These are phyloP conservation scores for Digitaria exilis DNA, from an alignment of 202 grass and related monocot genomes.

Conservation along the genomic window DNA sequence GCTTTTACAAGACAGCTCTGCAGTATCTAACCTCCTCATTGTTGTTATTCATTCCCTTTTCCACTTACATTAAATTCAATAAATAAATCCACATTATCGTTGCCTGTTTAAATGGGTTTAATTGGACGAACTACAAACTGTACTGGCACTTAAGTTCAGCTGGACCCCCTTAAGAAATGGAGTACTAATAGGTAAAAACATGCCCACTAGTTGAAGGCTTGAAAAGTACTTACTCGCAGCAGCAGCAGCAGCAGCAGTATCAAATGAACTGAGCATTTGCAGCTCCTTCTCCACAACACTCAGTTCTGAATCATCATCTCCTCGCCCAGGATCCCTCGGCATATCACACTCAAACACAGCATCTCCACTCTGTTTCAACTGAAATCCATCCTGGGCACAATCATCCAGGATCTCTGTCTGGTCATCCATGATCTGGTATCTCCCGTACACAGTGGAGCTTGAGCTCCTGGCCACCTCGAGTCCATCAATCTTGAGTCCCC, in stretches of 20 bases:
- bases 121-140: constrained; percentile 2
- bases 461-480: constrained; percentile 40
- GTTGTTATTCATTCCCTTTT: constrained; percentile 2
- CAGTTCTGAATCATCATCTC: constrained; percentile 45
- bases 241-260: constrained; percentile 30
- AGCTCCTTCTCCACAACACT: constrained; percentile 67
- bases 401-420: constrained; percentile 83
- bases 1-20: constrained; percentile 12
- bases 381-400: constrained; percentile 46
- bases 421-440: constrained; percentile 94
- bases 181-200: neutral
- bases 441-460: constrained; percentile 69
- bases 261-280: constrained; percentile 59
- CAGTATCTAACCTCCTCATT: constrained; percentile 2
- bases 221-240: constrained; percentile 55
- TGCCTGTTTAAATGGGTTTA: neutral
- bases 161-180: neutral
- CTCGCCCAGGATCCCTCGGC: constrained; percentile 12
- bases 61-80: constrained; percentile 14
- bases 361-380: constrained; percentile 46
- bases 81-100: constrained; percentile 27
- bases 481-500: constrained; percentile 44
- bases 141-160: neutral
- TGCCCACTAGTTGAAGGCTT: neutral
- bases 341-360: constrained; percentile 46